Conservation (phyloP, 257 asterid species). For the Jacaranda mimosifolia region DNA sequence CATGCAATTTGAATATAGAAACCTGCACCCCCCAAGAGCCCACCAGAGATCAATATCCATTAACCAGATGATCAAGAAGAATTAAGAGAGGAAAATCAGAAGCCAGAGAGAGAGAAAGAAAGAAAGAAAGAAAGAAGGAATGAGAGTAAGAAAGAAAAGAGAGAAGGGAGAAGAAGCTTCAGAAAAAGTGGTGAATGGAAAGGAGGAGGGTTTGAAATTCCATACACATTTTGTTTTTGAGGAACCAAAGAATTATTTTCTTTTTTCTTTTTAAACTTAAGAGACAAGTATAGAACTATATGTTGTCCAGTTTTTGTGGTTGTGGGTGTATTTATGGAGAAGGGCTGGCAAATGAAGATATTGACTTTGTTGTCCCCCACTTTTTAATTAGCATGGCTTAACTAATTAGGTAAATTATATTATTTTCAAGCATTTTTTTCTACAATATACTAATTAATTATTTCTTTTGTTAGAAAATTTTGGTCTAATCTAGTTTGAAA, state of each 20-base stretch:
- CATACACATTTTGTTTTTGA: conserved; percentile 29
- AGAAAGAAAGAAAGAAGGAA: background rate
- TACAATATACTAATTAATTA: no score
- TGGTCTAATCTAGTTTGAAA: no score
- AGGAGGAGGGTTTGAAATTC: conserved; percentile 39
- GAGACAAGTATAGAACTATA: conserved; percentile 19
- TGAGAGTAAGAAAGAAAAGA: conserved; percentile 14
- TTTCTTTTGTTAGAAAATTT: no score
- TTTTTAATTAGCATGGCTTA: background rate
- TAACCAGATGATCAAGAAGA: conserved; percentile 21
- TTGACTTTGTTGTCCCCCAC: conserved; percentile 31
- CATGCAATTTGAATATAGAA: conserved; percentile 37
- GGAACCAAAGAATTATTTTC: background rate
- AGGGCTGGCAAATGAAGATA: background rate
- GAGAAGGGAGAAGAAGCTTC: conserved; percentile 15
- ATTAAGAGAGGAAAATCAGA: background rate
- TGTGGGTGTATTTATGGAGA: conserved; percentile 34
- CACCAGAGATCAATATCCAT: conserved; percentile 41
- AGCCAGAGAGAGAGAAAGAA: conserved; percentile 15
- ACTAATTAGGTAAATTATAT: no score
- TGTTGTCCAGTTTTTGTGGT: conserved; percentile 7
- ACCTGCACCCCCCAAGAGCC: conserved; percentile 29
- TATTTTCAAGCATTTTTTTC: no score
- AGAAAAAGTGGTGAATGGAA: conserved; percentile 29
- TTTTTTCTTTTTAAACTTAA: conserved; percentile 3